phyloP scores from a whole-genome alignment of 495 filamentous ascomycete genomes.

The Aspergillus saccharolyticus region DNA sequence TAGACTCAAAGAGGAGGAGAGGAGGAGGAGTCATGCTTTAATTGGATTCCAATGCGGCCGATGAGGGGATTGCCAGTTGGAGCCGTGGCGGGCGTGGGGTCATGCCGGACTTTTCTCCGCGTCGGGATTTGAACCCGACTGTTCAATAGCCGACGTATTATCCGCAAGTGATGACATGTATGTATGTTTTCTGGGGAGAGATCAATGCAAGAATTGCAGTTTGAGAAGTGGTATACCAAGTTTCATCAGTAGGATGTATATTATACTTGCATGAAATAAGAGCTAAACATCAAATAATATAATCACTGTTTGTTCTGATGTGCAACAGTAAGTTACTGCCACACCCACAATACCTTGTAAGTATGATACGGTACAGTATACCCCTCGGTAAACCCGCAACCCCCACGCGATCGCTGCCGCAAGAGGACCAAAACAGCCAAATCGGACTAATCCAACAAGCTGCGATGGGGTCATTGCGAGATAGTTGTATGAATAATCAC shows the following conservation, averaged over 20 bases:
- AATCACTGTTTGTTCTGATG: too few species aligned
- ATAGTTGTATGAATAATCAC: background rate
- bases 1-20: background rate
- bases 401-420: background rate
- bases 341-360: too few species aligned
- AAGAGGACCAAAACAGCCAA: background rate
- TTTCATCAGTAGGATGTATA: too few species aligned
- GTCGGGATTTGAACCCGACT: conserved; percentile 28
- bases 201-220: too few species aligned
- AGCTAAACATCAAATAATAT: too few species aligned
- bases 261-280: too few species aligned
- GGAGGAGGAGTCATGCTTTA: background rate
- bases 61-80: background rate
- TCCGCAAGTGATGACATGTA: background rate
- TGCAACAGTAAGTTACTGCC: too few species aligned
- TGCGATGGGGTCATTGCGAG: background rate
- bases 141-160: conserved; percentile 30
- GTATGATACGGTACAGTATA: background rate
- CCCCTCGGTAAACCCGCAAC: background rate
- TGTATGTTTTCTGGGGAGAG: too few species aligned
- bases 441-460: background rate
- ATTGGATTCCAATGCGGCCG: background rate
- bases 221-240: too few species aligned
- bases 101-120: conserved; percentile 29
- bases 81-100: conserved; percentile 4